A percentile compares a stretch with the other conserved stretches of the same genome.
These are phyloP conservation scores for Fusarium pininemorale DNA, from an alignment of 2,329 filamentous ascomycete species.

Conservation along the genomic window DNA sequence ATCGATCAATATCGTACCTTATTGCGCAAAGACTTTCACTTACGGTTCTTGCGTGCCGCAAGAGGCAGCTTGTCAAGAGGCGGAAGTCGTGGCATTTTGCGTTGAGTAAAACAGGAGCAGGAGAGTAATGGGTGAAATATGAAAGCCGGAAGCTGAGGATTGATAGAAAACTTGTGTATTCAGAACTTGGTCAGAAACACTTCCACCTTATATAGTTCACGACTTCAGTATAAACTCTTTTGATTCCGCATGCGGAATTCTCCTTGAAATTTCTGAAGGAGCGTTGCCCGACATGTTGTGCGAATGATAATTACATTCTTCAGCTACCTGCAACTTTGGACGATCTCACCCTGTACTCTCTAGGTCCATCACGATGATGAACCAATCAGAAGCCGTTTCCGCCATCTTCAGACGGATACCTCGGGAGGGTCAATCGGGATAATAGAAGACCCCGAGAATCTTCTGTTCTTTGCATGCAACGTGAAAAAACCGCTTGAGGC, in stretches of 20 bases:
- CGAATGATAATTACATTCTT: neutral
- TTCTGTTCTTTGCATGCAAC: neutral
- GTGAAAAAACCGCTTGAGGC: neutral
- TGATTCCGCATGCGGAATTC: neutral
- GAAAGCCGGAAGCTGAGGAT: neutral
- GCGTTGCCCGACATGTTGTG: neutral
- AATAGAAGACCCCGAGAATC: neutral
- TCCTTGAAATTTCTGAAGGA: rapidly evolving
- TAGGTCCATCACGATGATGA: rapidly evolving
- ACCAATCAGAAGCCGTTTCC: neutral
- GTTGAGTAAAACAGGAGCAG: neutral
- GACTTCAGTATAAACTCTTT: rapidly evolving
- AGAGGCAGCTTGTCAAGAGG: neutral
- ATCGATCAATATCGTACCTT: rapidly evolving
- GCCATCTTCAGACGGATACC: rapidly evolving
- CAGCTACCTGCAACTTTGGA: neutral
- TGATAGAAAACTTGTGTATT: rapidly evolving
- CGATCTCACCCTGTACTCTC: neutral
- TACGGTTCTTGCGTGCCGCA: neutral
- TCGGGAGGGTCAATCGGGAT: neutral
- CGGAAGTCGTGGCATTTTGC: neutral
- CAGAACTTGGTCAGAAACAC: rapidly evolving
- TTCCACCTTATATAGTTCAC: rapidly evolving
- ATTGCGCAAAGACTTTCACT: rapidly evolving
- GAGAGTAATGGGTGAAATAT: too few relatives aligned